Evolutionary conservation across 495 filamentous ascomycete species (phyloP).

Genomic region (Glonium stellatum): DNA sequence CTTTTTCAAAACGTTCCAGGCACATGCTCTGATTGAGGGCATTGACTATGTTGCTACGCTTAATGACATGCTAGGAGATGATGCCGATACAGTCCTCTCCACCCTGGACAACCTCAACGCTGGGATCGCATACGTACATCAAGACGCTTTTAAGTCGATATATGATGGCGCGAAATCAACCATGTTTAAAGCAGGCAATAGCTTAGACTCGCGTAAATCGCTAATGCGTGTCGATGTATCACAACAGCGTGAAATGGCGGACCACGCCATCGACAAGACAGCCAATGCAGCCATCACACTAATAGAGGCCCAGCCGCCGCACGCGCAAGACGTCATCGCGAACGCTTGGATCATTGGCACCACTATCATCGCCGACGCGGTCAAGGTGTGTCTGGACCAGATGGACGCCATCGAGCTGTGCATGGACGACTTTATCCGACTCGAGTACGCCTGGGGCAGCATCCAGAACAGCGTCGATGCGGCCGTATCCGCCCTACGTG

Average conservation of each 20-base stretch:
- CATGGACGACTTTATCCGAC: conserved; percentile 34
- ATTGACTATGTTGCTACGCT: conserved; percentile 35
- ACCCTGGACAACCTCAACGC: conserved; percentile 38
- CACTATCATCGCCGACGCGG: conserved; percentile 34
- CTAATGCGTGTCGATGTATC: conserved; percentile 26
- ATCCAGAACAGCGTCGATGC: conserved; percentile 32
- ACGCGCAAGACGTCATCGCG: conserved; percentile 29
- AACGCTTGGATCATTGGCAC: conserved; percentile 35
- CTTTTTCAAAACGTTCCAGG: conserved; percentile 39
- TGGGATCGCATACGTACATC: conserved; percentile 34
- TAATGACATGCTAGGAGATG: conserved; percentile 26
- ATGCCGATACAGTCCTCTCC: conserved; percentile 32
- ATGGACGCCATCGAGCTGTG: conserved; percentile 31
- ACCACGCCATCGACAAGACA: conserved; percentile 37
- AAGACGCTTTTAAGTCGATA: conserved; percentile 38
- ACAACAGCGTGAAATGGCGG: conserved; percentile 34
- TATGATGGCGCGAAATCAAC: conserved; percentile 33
- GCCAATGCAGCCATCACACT: conserved; percentile 31
- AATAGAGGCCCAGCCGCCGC: conserved; percentile 29
- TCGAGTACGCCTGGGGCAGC: conserved; percentile 31
- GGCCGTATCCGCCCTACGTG: conserved; percentile 31
- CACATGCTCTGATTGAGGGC: conserved; percentile 29
- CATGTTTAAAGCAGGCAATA: conserved; percentile 23
- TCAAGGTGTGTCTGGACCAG: conserved; percentile 31
- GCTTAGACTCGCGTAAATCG: conserved; percentile 4